Base-by-base conservation (phyloP, 176 grass and related monocot genomes). In the Metroxylon sagu region DNA sequence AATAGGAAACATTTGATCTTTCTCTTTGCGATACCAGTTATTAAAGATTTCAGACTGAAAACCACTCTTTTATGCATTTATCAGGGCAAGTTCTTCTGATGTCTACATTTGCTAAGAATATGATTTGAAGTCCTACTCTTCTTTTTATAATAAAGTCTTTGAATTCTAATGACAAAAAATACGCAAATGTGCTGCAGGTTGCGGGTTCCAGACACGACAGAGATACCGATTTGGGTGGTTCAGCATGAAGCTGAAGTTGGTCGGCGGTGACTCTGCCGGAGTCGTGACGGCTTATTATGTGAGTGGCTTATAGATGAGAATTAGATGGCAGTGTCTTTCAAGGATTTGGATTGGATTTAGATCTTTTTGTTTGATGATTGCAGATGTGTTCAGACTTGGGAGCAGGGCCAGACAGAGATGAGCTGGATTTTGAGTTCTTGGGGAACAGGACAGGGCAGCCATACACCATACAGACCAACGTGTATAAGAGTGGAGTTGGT, bases 231-330 rank as follows among this genome's bases (percentile, higher is more conserved):
- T 92, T 66, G 87, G 93, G 5, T 98, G 93, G 93, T 98, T 92
- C 81, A 98, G 79, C 84, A 92, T 98, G 93, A 98, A 92, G 73
- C 87, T 98, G 19, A 91, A 85, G 84, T 88, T 98, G 48, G 93
- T 83, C 71, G 87, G 84, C 18, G 85, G 85, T 26, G 93, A 98
- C 87, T 98, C 93, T 48, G 93, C 93, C 16, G 87, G 87, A 67
- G 84, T 92, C 49, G 93, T 92, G 62, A 98, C 93, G 3, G 93
- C 87, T 0, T 98, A 98, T 73, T 98, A 98, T 39, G 91, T 96
- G 48, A 75, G 83, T 29, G 5, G 29, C 14, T 18, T 4, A 17
- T 58, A 1, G 48, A 14, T 39, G 35, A 43, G 35, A 14, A 12
- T 0, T 12, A 43, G 35, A 43, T 3, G 35, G 5, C 35, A 14